Percentiles rank a stretch among this genome's conserved stretches.
Conservation (phyloP, 2,329 filamentous ascomycete species). For the Beauveria brongniartii region DNA sequence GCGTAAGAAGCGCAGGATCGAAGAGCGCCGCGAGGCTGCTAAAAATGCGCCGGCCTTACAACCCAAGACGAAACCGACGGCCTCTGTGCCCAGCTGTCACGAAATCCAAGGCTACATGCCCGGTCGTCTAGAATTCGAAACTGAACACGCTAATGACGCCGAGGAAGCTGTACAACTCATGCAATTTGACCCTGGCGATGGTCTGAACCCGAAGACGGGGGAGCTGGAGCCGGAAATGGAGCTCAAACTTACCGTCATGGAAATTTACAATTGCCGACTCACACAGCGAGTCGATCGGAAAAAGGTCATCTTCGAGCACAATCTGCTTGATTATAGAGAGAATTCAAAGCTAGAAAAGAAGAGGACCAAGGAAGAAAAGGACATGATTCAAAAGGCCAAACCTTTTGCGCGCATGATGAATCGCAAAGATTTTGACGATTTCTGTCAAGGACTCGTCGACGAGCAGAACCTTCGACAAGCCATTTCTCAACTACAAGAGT, state of each 20-base stretch:
- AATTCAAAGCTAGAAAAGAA: conserved; percentile 88
- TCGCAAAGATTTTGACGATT: conserved; percentile 76
- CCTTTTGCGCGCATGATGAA: conserved; percentile 98
- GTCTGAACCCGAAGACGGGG: conserved; percentile 73
- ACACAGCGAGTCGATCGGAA: conserved; percentile 90
- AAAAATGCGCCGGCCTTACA: conserved; percentile 77
- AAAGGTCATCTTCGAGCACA: conserved; percentile 94
- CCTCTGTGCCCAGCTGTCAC: conserved; percentile 90
- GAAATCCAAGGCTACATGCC: conserved; percentile 99
- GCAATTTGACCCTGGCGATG: conserved; percentile 95
- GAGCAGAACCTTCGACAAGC: conserved; percentile 88
- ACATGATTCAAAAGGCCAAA: conserved; percentile 86
- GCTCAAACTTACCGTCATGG: conserved; percentile 94
- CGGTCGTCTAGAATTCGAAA: conserved; percentile 93
- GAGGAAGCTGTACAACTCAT: conserved; percentile 98
- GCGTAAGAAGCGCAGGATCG: conserved; percentile 86
- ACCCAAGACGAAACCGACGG: conserved; percentile 92
- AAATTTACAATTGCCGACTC: conserved; percentile 90
- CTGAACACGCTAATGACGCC: conserved; percentile 93
- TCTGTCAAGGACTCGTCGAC: conserved; percentile 78
- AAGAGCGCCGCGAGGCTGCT: conserved; percentile 78
- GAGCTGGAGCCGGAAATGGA: conserved; percentile 94
- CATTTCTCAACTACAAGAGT: conserved; percentile 86
- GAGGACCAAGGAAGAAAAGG: conserved; percentile 88
- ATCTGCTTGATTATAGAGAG: conserved; percentile 85